Base-by-base conservation (phyloP, 805 yeast species). In the Maudiozyma turicensis region DNA sequence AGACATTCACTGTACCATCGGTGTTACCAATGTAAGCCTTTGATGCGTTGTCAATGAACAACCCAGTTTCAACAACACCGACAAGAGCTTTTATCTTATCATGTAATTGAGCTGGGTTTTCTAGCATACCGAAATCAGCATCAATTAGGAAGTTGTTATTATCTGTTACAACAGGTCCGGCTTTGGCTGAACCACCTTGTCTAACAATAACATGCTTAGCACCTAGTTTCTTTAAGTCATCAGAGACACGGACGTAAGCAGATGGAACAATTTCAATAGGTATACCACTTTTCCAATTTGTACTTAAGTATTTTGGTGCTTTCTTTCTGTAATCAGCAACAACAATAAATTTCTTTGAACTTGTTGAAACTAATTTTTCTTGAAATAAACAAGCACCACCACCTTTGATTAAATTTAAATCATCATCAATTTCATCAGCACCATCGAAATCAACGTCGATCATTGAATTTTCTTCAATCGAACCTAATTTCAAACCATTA, bases 331-430 rank as follows among this genome's bases (percentile, higher is more conserved):
- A 84, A 68, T 93, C 99, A 1, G 98, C 99, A 46, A 93, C 97
- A 20, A 91, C 75, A 30, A 93, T 73, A 61, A 91, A 89, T 58
- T 76, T 77, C 50, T 77, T 71, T 3, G 96, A 81, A 52, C 87
- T 80, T 49, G 79, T 76, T 14, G 96, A 96, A 11, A 93, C 96
- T 48, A 93, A 74, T 70, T 93, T 93, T 67, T 93, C 99, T 71
- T 91, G 99, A 71, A 93, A 84, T 54, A 89, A 73, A 67, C 99
- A 93, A 1, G 97, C 99, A 40, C 99, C 99, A 45, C 99, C 99
- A 56, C 99, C 99, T 70, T 93, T 93, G 65, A 93, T 93, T 59
- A 90, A 81, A 63, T 89, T 86, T 58, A 93, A 74, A 20, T 74
- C 63, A 5, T 78, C 63, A 67, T 91, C 99, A 50, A 90, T 90